These are phyloP conservation scores for Boletellus deceptivus DNA, from an alignment of 1,284 basidiomycete species.

Conservation along the genomic window DNA sequence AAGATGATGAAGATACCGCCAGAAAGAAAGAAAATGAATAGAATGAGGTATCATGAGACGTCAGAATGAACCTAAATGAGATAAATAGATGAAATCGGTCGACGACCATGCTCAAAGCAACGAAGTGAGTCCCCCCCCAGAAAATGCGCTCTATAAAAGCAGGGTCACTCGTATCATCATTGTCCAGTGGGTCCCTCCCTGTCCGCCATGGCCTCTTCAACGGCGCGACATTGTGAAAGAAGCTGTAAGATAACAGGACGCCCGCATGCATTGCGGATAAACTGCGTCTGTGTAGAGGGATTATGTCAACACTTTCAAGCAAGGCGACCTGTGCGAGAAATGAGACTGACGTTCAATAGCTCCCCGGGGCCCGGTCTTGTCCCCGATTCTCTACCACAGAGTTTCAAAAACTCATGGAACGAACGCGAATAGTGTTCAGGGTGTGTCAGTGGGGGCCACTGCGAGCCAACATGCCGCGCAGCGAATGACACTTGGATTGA, in stretches of 20 bases:
- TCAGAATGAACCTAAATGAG: neutral
- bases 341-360: constrained; percentile 55
- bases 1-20: constrained; percentile 11
- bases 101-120: neutral
- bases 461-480: constrained; percentile 46
- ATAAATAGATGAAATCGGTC: constrained; percentile 5
- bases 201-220: constrained; percentile 54
- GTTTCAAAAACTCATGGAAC: constrained; percentile 70
- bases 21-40: neutral
- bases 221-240: constrained; percentile 62
- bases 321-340: neutral
- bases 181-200: constrained; percentile 31
- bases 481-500: constrained; percentile 22
- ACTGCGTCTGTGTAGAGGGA: constrained; percentile 42
- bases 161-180: neutral
- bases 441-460: constrained; percentile 61
- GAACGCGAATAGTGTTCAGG: constrained; percentile 62
- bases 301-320: constrained; percentile 22
- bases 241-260: constrained; percentile 63
- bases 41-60: neutral
- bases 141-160: neutral
- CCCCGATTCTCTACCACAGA: constrained; percentile 61
- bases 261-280: constrained; percentile 66
- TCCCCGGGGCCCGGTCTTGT: constrained; percentile 57
- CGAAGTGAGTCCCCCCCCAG: neutral